These are phyloP conservation scores for Naematelia encephala DNA, from an alignment of 768 basidiomycete species.

Conservation along the genomic window DNA sequence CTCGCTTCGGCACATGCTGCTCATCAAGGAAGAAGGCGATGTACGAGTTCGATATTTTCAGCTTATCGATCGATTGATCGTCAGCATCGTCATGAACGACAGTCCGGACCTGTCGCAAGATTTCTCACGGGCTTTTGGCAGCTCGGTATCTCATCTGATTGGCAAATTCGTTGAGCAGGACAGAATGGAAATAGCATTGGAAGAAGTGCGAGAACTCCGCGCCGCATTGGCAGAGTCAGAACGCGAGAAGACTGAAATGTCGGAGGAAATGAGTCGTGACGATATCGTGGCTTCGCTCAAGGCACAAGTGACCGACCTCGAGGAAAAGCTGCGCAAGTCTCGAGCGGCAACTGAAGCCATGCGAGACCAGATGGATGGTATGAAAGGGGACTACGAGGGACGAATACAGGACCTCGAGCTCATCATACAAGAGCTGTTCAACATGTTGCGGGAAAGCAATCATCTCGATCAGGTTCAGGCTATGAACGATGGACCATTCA, in stretches of 20 bases:
- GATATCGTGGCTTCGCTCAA: constrained; percentile 83
- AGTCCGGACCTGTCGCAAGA: constrained; percentile 65
- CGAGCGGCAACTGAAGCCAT: constrained; percentile 73
- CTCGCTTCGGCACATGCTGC: constrained; percentile 88
- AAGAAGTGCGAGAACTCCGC: constrained; percentile 70
- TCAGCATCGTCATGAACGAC: constrained; percentile 88
- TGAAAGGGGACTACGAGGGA: constrained; percentile 77
- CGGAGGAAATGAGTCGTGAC: constrained; percentile 78
- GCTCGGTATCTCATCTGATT: constrained; percentile 83
- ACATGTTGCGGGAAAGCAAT: constrained; percentile 78
- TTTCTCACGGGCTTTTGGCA: constrained; percentile 78
- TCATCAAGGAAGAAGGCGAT: constrained; percentile 83
- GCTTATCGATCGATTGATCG: constrained; percentile 81
- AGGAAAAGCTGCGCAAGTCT: constrained; percentile 73
- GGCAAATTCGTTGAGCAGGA: constrained; percentile 88
- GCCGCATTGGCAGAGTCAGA: constrained; percentile 56
- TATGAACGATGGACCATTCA: constrained; percentile 63
- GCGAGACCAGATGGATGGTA: constrained; percentile 70
- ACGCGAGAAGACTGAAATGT: constrained; percentile 75
- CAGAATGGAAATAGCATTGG: constrained; percentile 69
- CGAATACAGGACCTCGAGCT: constrained; percentile 82
- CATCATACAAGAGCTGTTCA: constrained; percentile 88
- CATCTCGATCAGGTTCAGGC: constrained; percentile 71
- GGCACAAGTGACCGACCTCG: constrained; percentile 62
- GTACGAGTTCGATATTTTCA: constrained; percentile 83